Conservation (phyloP, 495 filamentous ascomycete species). For the Hypoxylon fuscum region DNA sequence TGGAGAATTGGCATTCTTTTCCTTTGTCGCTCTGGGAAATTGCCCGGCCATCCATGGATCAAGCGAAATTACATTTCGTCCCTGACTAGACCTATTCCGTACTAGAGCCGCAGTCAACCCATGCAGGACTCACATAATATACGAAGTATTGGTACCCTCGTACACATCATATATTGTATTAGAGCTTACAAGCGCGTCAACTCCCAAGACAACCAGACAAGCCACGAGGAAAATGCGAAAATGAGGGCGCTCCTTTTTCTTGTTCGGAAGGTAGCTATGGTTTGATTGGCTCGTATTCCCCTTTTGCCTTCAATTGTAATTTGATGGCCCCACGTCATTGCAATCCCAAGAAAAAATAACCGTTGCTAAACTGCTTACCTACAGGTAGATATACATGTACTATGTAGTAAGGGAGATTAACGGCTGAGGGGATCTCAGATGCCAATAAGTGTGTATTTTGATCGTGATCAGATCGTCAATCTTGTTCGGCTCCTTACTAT, state of each 20-base stretch:
- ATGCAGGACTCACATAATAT: slow-evolving; percentile 14
- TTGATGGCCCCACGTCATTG: slow-evolving; percentile 32
- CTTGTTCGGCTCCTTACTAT: slow-evolving; percentile 9
- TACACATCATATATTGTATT: slow-evolving; percentile 25
- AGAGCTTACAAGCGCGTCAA: slow-evolving; percentile 28
- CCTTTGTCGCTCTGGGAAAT: slow-evolving; percentile 42
- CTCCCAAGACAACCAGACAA: slow-evolving; percentile 8
- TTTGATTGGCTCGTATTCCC: slow-evolving; percentile 31
- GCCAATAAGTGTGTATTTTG: slow-evolving; percentile 17
- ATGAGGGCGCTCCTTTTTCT: slow-evolving; percentile 14
- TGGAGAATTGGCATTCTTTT: slow-evolving; percentile 27
- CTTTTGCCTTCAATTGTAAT: slow-evolving; percentile 18
- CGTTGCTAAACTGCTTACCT: slow-evolving; percentile 9
- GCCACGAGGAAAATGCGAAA: slow-evolving; percentile 4
- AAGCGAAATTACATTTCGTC: slow-evolving; percentile 42
- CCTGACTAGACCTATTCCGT: slow-evolving; percentile 35
- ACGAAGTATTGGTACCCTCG: slow-evolving; percentile 28
- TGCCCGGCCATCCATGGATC: slow-evolving; percentile 28
- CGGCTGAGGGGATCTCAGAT: slow-evolving; percentile 27
- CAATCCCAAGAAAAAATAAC: slow-evolving; percentile 28
- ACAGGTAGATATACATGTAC: too few species aligned
- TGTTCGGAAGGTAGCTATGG: slow-evolving; percentile 3
- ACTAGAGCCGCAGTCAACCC: slow-evolving; percentile 12
- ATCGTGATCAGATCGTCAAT: slow-evolving; percentile 38
- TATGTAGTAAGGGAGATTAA: slow-evolving; percentile 17